A percentile compares a stretch with the other conserved stretches of the same genome.
Conservation (phyloP, 2,329 filamentous ascomycete genomes). For the Graphiopsis chlorocephala region DNA sequence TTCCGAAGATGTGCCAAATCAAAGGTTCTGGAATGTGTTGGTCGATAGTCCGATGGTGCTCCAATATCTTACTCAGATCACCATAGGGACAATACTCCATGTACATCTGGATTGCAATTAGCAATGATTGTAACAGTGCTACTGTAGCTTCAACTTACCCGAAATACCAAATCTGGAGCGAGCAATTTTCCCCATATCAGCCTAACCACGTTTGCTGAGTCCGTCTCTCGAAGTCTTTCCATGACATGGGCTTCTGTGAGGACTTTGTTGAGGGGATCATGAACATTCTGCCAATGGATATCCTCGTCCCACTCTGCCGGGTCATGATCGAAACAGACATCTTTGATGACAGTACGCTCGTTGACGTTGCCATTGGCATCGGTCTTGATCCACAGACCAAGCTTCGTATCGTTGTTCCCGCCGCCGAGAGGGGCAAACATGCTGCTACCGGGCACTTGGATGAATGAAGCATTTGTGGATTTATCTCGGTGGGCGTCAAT, state of each 20-base stretch:
- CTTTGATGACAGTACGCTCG: neutral
- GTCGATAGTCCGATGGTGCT: neutral
- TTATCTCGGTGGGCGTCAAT: neutral
- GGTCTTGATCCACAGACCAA: neutral
- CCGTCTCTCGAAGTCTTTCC: neutral
- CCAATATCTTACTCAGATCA: neutral
- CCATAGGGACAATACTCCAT: slow-evolving; percentile 2
- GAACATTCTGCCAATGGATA: neutral
- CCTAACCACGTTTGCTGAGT: neutral
- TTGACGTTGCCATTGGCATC: neutral
- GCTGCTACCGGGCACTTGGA: neutral
- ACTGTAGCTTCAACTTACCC: neutral
- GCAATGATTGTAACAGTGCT: neutral
- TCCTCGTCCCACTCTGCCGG: neutral
- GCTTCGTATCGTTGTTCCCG: neutral
- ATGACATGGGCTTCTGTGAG: neutral
- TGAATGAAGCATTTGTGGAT: neutral
- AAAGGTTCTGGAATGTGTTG: slow-evolving; percentile 19
- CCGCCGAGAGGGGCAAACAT: neutral
- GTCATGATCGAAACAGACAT: neutral
- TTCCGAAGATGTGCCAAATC: slow-evolving; percentile 19
- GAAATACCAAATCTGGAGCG: neutral
- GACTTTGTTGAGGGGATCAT: neutral
- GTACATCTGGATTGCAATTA: neutral
- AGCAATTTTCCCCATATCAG: neutral